Base-by-base conservation (phyloP, 805 yeast genomes). In the Ogataea degrootiae region DNA sequence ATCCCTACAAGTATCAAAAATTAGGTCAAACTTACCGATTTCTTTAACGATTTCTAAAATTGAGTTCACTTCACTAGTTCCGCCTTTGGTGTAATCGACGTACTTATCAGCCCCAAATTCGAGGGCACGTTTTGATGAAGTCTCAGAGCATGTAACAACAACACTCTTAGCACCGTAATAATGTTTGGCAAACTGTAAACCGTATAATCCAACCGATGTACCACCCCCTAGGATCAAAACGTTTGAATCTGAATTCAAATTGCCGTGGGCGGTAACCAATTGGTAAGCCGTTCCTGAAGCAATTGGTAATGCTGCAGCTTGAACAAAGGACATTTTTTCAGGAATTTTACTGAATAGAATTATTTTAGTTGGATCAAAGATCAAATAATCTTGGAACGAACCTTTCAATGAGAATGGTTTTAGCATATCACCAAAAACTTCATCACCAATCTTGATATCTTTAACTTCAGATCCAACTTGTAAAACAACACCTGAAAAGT, bases 211-310 rank as follows among this genome's bases (percentile, higher is more conserved):
- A 15, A 85, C 90, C 14, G 83, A 67, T 1, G 95, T 81, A 7
- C 86, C 82, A 22, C 85, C 92, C 35, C 96, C 96, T 41, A 85
- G 68, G 19, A 87, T 73, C 42, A 86, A 69, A 4, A 85, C 77
- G 48, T 73, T 75, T 9, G 70, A 69, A 12, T 70, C 69, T 36
- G 9, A 9, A 7, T 67, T 69, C 19, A 77, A 65, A 34, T 65
- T 61, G 42, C 69, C 60, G 38, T 46, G 49, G 8, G 6, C 23
- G 4, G 44, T 19, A 42, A 57, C 26, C 47, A 55, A 43, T 35
- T 43, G 54, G 53, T 59, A 72, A 0, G 92, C 91, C 4, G 95
- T 83, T 17, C 80, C 79, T 53, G 76, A 79, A 0, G 79, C 83
- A 53, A 83, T 65, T 0, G 88, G 86, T 66, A 77, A 75, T 0